phyloP scores from a whole-genome alignment of 495 filamentous ascomycete genomes.

The Hyaloscypha bicolor region DNA sequence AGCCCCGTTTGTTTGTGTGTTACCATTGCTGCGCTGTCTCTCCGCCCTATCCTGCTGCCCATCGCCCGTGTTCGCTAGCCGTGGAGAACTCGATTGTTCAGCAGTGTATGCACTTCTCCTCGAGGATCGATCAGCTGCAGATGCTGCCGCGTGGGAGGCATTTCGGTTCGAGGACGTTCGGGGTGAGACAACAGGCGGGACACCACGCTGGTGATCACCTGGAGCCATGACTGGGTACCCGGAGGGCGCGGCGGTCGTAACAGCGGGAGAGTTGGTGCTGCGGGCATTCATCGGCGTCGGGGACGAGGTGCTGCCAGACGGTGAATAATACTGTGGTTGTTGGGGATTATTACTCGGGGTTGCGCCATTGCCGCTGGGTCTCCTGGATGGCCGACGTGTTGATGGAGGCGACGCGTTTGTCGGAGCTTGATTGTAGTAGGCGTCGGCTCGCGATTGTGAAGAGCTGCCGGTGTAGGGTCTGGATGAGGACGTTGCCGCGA shows the following conservation, averaged over 20 bases:
- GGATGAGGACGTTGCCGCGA: conserved; percentile 46
- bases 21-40: conserved; percentile 39
- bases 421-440: conserved; percentile 33
- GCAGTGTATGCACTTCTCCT: conserved; percentile 33
- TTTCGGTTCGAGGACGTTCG: conserved; percentile 63
- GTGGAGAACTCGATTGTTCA: conserved; percentile 43
- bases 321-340: conserved; percentile 46
- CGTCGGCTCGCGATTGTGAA: conserved; percentile 34
- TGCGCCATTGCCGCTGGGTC: conserved; percentile 57
- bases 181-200: conserved; percentile 55
- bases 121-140: conserved; percentile 23
- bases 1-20: conserved; percentile 32
- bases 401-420: conserved; percentile 47
- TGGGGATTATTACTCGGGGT: conserved; percentile 35
- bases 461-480: conserved; percentile 46
- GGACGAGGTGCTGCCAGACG: conserved; percentile 49
- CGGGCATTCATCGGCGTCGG: conserved; percentile 49
- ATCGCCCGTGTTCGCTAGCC: conserved; percentile 45
- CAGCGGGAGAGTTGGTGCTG: conserved; percentile 35
- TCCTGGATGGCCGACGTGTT: conserved; percentile 43
- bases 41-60: conserved; percentile 32
- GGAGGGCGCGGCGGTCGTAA: conserved; percentile 42
- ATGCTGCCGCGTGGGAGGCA: conserved; percentile 25
- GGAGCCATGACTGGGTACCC: conserved; percentile 38
- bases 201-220: conserved; percentile 35